Conservation (phyloP, 1,284 basidiomycete species). For the Leccinum huronense region DNA sequence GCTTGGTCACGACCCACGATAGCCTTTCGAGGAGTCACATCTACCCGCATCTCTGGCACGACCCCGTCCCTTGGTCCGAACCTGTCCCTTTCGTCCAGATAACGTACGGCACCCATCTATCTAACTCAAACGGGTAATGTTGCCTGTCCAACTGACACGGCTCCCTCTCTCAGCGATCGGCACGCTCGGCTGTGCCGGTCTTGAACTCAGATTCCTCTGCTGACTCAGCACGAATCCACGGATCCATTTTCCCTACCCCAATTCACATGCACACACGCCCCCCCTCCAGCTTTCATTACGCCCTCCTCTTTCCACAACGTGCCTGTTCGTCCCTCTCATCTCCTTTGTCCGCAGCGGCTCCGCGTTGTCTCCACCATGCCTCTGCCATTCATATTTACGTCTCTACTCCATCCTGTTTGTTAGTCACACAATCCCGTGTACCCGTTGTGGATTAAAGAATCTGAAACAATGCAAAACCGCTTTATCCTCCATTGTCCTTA, state of each 20-base stretch:
- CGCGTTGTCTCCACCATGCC: slow-evolving; percentile 26
- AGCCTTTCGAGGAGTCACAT: slow-evolving; percentile 35
- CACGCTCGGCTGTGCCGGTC: slow-evolving; percentile 31
- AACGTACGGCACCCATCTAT: slow-evolving; percentile 35
- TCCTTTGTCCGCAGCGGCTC: slow-evolving; percentile 29
- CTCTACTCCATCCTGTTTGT: slow-evolving; percentile 11
- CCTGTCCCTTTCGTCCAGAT: slow-evolving; percentile 28
- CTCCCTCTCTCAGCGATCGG: slow-evolving; percentile 32
- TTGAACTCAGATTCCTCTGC: slow-evolving; percentile 25
- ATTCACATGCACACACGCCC: slow-evolving; percentile 3
- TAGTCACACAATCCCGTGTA: slow-evolving; percentile 17
- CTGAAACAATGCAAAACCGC: slow-evolving; percentile 12
- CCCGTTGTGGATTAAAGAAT: background rate
- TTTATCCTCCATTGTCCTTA: slow-evolving; percentile 3
- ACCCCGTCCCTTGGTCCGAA: slow-evolving; percentile 15
- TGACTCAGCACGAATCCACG: slow-evolving; percentile 27
- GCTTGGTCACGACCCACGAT: slow-evolving; percentile 32
- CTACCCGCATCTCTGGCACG: slow-evolving; percentile 28
- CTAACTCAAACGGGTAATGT: slow-evolving; percentile 35
- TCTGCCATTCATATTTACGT: slow-evolving; percentile 23
- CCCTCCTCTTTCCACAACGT: slow-evolving; percentile 17
- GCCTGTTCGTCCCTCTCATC: slow-evolving; percentile 16
- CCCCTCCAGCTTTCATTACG: slow-evolving; percentile 9
- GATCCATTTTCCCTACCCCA: slow-evolving; percentile 9
- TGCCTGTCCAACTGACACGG: slow-evolving; percentile 35